A percentile compares a stretch with the other conserved stretches of the same genome.
Conservation (phyloP, 2,329 filamentous ascomycete genomes). For the Phoma sp. region DNA sequence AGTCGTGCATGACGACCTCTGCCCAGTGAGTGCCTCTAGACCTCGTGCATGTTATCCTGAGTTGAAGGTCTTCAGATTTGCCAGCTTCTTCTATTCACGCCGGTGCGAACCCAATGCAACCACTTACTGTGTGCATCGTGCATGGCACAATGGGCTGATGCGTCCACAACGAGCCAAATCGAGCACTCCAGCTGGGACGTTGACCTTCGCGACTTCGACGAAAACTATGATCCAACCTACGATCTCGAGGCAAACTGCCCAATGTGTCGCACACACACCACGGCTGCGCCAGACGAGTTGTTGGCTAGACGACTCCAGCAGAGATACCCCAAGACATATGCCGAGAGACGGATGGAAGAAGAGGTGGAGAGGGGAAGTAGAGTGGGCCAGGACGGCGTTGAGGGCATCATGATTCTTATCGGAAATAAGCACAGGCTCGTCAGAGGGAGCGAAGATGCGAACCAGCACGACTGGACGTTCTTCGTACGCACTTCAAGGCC, state of each 20-base stretch:
- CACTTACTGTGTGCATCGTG: constrained; percentile 55
- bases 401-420: constrained; percentile 53
- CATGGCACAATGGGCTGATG: constrained; percentile 56
- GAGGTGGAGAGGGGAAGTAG: constrained; percentile 32
- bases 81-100: constrained; percentile 51
- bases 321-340: constrained; percentile 48
- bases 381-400: constrained; percentile 35
- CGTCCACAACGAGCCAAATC: constrained; percentile 45
- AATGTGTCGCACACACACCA: constrained; percentile 54
- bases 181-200: constrained; percentile 49
- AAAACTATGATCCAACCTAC: constrained; percentile 34
- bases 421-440: constrained; percentile 51
- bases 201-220: constrained; percentile 49
- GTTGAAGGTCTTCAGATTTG: constrained; percentile 44
- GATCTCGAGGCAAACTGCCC: constrained; percentile 53
- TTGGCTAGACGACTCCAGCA: constrained; percentile 36
- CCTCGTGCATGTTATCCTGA: background rate
- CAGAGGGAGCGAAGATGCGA: constrained; percentile 29
- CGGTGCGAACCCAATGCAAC: constrained; percentile 52
- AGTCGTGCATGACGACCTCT: constrained; percentile 52
- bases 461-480: constrained; percentile 55
- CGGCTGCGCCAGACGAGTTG: constrained; percentile 37
- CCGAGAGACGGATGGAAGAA: constrained; percentile 46
- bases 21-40: constrained; percentile 36
- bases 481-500: constrained; percentile 53